Conservation (phyloP, 805 yeast species). For the Priceomyces carsonii region DNA sequence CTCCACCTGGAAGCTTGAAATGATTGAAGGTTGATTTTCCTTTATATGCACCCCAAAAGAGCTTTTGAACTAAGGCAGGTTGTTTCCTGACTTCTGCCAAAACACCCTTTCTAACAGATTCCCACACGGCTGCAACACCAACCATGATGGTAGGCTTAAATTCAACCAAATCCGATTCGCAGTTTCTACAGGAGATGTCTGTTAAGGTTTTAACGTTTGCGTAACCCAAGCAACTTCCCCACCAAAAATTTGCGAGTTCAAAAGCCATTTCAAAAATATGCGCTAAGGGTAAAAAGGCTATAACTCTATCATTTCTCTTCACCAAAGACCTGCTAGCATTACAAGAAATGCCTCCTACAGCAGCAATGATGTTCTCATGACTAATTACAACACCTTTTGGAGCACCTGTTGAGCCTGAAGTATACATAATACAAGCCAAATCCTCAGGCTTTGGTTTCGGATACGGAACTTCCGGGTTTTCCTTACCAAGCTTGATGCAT, state of each 20-base stretch:
- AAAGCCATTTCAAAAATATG: constrained; percentile 93
- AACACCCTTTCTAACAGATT: constrained; percentile 90
- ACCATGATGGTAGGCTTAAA: constrained; percentile 94
- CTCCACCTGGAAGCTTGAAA: constrained; percentile 74
- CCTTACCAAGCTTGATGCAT: constrained; percentile 60
- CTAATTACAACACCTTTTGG: constrained; percentile 82
- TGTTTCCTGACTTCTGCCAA: constrained; percentile 67
- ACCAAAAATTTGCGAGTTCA: constrained; percentile 74
- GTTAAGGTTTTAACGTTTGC: constrained; percentile 91
- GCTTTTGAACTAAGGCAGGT: constrained; percentile 66
- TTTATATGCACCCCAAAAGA: constrained; percentile 87
- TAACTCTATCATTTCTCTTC: constrained; percentile 62
- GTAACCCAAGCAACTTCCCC: constrained; percentile 92
- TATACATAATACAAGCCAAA: constrained; percentile 77
- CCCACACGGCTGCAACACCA: constrained; percentile 99
- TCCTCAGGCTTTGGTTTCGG: constrained; percentile 57
- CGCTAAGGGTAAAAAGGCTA: constrained; percentile 92
- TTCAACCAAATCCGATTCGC: constrained; percentile 83
- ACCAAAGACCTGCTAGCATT: constrained; percentile 57
- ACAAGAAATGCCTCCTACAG: constrained; percentile 78
- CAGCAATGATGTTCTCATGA: constrained; percentile 73
- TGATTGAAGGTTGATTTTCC: constrained; percentile 65
- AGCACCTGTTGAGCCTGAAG: constrained; percentile 83
- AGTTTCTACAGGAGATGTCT: constrained; percentile 77
- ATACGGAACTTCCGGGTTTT: constrained; percentile 40